phyloP scores from a whole-genome alignment of 768 basidiomycete genomes.

The Trichaptum fuscoviolaceum region DNA sequence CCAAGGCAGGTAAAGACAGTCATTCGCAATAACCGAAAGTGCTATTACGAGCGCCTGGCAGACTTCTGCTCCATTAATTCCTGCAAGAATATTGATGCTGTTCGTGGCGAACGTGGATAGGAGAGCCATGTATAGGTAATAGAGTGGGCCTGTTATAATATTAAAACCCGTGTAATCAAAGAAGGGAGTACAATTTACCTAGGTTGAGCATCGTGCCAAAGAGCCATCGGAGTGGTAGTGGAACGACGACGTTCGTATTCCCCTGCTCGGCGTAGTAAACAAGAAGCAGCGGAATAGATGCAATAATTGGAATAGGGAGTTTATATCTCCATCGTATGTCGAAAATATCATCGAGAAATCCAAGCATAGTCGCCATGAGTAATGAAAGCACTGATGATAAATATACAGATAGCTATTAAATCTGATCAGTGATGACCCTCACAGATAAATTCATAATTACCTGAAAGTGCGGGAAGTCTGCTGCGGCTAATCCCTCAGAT shows the following conservation, averaged over 20 bases:
- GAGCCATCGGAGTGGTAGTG: conserved; percentile 68
- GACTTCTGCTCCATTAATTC: conserved; percentile 95
- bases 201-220: conserved; percentile 81
- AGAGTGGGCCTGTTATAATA: conserved; percentile 66
- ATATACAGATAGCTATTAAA: conserved; percentile 75
- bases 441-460: conserved; percentile 32
- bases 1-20: conserved; percentile 92
- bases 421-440: not conserved
- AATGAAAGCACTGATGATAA: conserved; percentile 90
- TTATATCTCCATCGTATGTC: conserved; percentile 99
- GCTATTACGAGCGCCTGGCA: conserved; percentile 91
- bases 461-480: conserved; percentile 76
- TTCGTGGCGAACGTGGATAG: conserved; percentile 97
- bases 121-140: conserved; percentile 95
- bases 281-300: conserved; percentile 89
- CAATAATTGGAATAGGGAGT: conserved; percentile 93
- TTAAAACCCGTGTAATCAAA: conserved; percentile 7
- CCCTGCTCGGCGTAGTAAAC: conserved; percentile 96
- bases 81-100: conserved; percentile 97
- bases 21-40: conserved; percentile 85
- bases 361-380: conserved; percentile 87
- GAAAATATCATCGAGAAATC: conserved; percentile 95
- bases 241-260: conserved; percentile 90
- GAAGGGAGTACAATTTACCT: conserved; percentile 44
- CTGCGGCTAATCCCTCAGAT: conserved; percentile 56